Evolutionary conservation across 768 basidiomycete species (phyloP).

Genomic region (Boletus vinaceobasis): DNA sequence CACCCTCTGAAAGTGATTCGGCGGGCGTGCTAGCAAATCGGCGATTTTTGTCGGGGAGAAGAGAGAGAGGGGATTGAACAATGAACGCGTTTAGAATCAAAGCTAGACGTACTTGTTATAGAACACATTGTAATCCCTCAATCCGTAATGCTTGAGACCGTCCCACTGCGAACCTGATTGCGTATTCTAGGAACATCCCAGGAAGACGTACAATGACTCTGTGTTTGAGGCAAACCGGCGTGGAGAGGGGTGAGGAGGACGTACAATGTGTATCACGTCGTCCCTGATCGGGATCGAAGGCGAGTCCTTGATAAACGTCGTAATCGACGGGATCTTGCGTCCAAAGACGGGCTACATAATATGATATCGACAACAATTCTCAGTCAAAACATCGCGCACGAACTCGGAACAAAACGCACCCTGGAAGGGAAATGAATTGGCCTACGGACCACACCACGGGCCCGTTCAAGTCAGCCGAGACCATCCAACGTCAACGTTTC

Average conservation of each 20-base stretch:
- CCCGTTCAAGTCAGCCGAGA: background rate
- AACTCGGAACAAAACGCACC: slow-evolving; percentile 31
- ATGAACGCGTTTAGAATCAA: background rate
- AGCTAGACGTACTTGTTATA: slow-evolving; percentile 52
- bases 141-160: slow-evolving; percentile 56
- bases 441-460: slow-evolving; percentile 33
- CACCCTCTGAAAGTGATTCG: slow-evolving; percentile 41
- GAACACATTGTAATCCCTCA: slow-evolving; percentile 50
- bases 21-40: slow-evolving; percentile 38
- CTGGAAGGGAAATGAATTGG: slow-evolving; percentile 65
- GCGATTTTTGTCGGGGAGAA: background rate
- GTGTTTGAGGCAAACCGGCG: background rate
- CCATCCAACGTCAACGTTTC: background rate
- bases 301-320: slow-evolving; percentile 32
- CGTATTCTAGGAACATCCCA: slow-evolving; percentile 46
- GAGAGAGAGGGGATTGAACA: background rate
- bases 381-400: background rate
- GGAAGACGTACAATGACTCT: background rate
- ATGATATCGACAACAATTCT: background rate
- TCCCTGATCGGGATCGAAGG: slow-evolving; percentile 26
- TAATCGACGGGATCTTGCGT: slow-evolving; percentile 51
- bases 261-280: slow-evolving; percentile 57
- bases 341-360: slow-evolving; percentile 51
- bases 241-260: background rate
- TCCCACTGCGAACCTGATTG: slow-evolving; percentile 75